A percentile compares a stretch with the other conserved stretches of the same genome.
Conservation (phyloP, 73 alveolate genomes). For the Uronychia binucleata region DNA sequence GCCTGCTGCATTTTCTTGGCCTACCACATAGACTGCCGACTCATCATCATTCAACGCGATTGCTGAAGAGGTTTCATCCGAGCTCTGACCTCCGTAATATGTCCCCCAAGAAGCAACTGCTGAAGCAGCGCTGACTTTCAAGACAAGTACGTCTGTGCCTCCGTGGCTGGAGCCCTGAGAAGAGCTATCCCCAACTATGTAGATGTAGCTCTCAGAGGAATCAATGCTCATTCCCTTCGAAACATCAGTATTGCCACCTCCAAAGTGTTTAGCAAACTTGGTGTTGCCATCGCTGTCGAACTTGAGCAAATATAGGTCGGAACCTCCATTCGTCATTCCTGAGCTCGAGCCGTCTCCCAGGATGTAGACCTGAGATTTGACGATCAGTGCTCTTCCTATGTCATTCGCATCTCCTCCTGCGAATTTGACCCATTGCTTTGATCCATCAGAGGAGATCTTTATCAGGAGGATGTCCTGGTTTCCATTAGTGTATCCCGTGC, state of each 20-base stretch:
- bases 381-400: not conserved
- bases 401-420: not conserved
- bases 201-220: not conserved
- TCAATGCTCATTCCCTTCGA: not conserved
- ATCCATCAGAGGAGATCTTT: not conserved
- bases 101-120: not conserved
- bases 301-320: not conserved
- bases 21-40: not conserved
- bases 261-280: not conserved
- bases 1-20: slow-evolving; percentile 6
- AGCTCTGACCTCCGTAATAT: not conserved
- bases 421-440: not conserved
- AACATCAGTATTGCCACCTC: not conserved
- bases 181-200: not conserved
- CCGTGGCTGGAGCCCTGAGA: slow-evolving; percentile 11
- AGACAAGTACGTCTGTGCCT: not conserved
- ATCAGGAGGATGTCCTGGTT: not conserved
- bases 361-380: not conserved
- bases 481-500: not conserved
- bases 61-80: not conserved
- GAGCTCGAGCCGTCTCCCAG: slow-evolving; percentile 2
- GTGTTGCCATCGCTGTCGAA: not conserved
- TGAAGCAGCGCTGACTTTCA: slow-evolving; percentile 12
- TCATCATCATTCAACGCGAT: slow-evolving; percentile 2
- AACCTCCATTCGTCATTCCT: not conserved